phyloP scores from a whole-genome alignment of 495 filamentous ascomycete genomes.

The Talaromyces wortmannii region DNA sequence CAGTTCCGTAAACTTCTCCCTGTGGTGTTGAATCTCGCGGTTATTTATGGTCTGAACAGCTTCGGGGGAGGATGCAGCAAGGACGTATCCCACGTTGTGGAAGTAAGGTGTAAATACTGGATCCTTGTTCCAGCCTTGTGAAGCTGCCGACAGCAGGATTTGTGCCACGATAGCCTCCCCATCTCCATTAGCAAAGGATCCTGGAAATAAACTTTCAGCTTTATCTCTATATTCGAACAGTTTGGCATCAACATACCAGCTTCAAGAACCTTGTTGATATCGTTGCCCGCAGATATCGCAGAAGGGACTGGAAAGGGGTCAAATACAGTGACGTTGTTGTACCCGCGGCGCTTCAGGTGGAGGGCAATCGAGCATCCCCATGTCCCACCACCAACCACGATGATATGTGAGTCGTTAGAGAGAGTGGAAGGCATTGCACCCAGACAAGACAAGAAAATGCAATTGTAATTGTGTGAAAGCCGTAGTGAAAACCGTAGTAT shows the following conservation, averaged over 20 bases:
- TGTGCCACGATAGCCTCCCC: slow-evolving; percentile 8
- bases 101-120: slow-evolving; percentile 37
- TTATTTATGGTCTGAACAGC: not conserved
- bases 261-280: slow-evolving; percentile 38
- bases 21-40: not conserved
- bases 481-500: not conserved
- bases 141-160: not conserved
- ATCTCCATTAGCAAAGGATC: slow-evolving; percentile 3
- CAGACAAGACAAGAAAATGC: not conserved
- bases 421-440: not conserved
- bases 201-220: not conserved
- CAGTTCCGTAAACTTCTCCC: slow-evolving; percentile 10
- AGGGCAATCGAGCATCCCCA: slow-evolving; percentile 40
- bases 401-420: not conserved
- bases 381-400: slow-evolving; percentile 24
- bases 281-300: slow-evolving; percentile 35
- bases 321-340: slow-evolving; percentile 36
- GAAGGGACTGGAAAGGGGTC: slow-evolving; percentile 37
- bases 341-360: slow-evolving; percentile 35
- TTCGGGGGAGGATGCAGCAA: slow-evolving; percentile 15
- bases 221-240: not conserved
- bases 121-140: slow-evolving; percentile 35
- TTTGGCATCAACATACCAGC: slow-evolving; percentile 21
- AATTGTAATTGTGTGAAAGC: not conserved
- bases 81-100: slow-evolving; percentile 27